Evolutionary conservation across 2,329 filamentous ascomycete genomes (phyloP).

Genomic region (Dryadomyces quercus-mongolicae): DNA sequence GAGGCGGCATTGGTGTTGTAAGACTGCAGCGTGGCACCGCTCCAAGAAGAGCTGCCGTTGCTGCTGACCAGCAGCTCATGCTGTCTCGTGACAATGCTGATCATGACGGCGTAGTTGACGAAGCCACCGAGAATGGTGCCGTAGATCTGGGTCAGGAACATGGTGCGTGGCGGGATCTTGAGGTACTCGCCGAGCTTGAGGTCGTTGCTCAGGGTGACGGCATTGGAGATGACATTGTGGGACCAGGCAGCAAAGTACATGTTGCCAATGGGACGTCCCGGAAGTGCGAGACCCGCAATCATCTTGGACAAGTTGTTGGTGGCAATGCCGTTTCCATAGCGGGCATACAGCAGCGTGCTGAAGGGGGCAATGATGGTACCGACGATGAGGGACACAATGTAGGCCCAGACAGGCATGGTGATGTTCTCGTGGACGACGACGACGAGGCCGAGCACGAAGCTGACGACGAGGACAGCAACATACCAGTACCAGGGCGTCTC

Average conservation of each 20-base stretch:
- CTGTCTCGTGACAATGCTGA: slow-evolving; percentile 35
- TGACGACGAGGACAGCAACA: slow-evolving; percentile 24
- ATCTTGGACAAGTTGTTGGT: slow-evolving; percentile 48
- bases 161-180: slow-evolving; percentile 41
- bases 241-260: slow-evolving; percentile 49
- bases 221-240: slow-evolving; percentile 40
- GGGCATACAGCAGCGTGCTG: slow-evolving; percentile 37
- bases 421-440: slow-evolving; percentile 33
- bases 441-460: slow-evolving; percentile 33
- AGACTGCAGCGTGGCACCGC: slow-evolving; percentile 36
- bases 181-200: slow-evolving; percentile 49
- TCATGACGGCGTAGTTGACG: slow-evolving; percentile 34
- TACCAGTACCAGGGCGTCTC: slow-evolving; percentile 39
- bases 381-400: slow-evolving; percentile 30
- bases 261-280: slow-evolving; percentile 38
- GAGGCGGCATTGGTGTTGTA: slow-evolving; percentile 34
- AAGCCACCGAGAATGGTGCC: slow-evolving; percentile 41
- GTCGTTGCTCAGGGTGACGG: slow-evolving; percentile 37
- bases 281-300: slow-evolving; percentile 38
- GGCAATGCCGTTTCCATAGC: slow-evolving; percentile 43
- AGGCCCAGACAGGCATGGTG: slow-evolving; percentile 34
- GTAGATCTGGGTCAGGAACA: slow-evolving; percentile 45
- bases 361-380: slow-evolving; percentile 38
- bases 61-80: slow-evolving; percentile 31
- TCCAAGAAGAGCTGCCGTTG: slow-evolving; percentile 39